A percentile compares a stretch with the other conserved stretches of the same genome.
Conservation (phyloP, 2,329 filamentous ascomycete genomes). For the Colletotrichum nymphaeae region DNA sequence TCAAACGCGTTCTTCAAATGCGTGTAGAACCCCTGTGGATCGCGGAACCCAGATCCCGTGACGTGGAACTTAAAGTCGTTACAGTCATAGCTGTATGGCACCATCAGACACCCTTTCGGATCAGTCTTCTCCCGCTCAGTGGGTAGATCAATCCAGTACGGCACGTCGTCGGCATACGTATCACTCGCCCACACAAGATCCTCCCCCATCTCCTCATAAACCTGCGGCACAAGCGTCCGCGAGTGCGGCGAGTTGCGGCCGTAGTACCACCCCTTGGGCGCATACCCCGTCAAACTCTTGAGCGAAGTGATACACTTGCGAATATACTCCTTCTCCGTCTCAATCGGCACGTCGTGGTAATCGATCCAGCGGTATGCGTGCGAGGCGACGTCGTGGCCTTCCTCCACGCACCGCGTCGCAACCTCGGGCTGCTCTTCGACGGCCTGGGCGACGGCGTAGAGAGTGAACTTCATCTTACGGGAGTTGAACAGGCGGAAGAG, state of each 20-base stretch:
- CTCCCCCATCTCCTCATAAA: constrained; percentile 64
- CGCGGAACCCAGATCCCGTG: constrained; percentile 56
- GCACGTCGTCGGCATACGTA: constrained; percentile 65
- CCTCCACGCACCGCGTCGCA: constrained; percentile 57
- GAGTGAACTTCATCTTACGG: constrained; percentile 60
- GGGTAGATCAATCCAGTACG: constrained; percentile 66
- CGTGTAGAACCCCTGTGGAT: constrained; percentile 54
- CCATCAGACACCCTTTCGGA: constrained; percentile 62
- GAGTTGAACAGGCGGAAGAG: constrained; percentile 61
- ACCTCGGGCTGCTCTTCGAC: constrained; percentile 60
- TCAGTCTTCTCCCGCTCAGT: constrained; percentile 53
- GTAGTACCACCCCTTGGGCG: constrained; percentile 62
- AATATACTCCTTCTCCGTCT: constrained; percentile 60
- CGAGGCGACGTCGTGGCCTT: constrained; percentile 61
- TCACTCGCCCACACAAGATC: constrained; percentile 62
- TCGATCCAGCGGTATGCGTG: constrained; percentile 65
- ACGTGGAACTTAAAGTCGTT: constrained; percentile 61
- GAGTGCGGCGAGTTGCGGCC: constrained; percentile 57
- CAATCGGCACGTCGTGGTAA: constrained; percentile 56
- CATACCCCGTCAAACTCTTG: constrained; percentile 56
- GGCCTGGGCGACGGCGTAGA: constrained; percentile 61
- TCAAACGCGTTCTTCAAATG: constrained; percentile 65
- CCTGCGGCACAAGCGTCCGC: constrained; percentile 56
- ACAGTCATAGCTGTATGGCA: constrained; percentile 66
- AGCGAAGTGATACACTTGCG: constrained; percentile 53